phyloP scores from a whole-genome alignment of 2,329 filamentous ascomycete species.

The Phyllosticta capitalensis region DNA sequence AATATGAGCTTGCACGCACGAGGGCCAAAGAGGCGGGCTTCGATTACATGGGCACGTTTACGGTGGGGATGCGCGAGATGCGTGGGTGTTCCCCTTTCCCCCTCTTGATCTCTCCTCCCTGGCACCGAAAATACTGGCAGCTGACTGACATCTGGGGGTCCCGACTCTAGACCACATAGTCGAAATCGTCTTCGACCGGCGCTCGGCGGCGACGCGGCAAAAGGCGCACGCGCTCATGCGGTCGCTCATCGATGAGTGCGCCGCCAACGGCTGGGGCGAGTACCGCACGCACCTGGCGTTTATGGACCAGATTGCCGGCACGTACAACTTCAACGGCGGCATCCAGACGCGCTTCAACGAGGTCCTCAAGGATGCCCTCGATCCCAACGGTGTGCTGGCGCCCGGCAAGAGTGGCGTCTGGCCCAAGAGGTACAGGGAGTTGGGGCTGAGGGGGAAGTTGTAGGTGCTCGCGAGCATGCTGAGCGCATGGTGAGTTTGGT shows the following conservation, averaged over 20 bases:
- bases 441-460: not conserved
- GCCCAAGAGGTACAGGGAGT: conserved; percentile 12
- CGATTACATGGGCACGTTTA: conserved; percentile 19
- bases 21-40: conserved; percentile 17
- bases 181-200: conserved; percentile 25
- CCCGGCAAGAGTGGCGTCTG: conserved; percentile 19
- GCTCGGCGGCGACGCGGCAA: conserved; percentile 17
- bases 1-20: conserved; percentile 24
- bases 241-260: conserved; percentile 30
- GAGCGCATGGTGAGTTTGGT: no score
- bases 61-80: conserved; percentile 33
- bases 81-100: conserved; percentile 10
- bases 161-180: conserved; percentile 25
- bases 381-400: conserved; percentile 29
- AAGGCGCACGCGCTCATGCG: conserved; percentile 20
- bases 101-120: no score
- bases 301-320: conserved; percentile 40
- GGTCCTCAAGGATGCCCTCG: conserved; percentile 36
- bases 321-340: conserved; percentile 37
- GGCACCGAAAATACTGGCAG: no score
- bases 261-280: conserved; percentile 33
- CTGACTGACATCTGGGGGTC: not conserved
- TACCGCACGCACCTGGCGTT: conserved; percentile 39
- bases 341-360: conserved; percentile 37
- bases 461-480: not conserved